phyloP scores from a whole-genome alignment of 164 flowering plant species.

The Amborella trichopoda region DNA sequence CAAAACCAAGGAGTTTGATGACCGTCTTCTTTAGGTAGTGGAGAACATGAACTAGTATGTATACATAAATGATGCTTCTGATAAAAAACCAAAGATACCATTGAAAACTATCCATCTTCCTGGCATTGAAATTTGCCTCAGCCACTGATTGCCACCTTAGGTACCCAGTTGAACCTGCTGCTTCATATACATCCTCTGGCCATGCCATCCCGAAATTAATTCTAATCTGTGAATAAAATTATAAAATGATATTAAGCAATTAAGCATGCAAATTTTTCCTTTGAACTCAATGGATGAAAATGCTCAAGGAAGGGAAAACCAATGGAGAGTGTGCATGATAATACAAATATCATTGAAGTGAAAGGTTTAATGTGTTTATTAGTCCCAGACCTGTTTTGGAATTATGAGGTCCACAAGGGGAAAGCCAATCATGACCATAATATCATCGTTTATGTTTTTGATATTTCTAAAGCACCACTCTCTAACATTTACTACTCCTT shows the following conservation, averaged over 20 bases:
- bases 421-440: conserved; percentile 52
- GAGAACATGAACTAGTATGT: conserved; percentile 39
- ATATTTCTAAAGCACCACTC: conserved; percentile 31
- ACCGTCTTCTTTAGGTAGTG: conserved; percentile 45
- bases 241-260: neutral
- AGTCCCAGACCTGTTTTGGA: conserved; percentile 61
- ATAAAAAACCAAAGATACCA: conserved; percentile 59
- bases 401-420: conserved; percentile 56
- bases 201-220: conserved; percentile 78
- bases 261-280: too few relatives aligned
- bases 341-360: too few relatives aligned
- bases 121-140: conserved; percentile 44
- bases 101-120: conserved; percentile 32
- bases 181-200: conserved; percentile 63
- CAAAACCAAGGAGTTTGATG: conserved; percentile 59
- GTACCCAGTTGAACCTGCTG: conserved; percentile 72
- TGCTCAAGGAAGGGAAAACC: too few relatives aligned
- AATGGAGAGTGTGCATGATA: too few relatives aligned
- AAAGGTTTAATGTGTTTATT: too few relatives aligned
- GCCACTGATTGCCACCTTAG: conserved; percentile 79
- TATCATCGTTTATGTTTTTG: conserved; percentile 46
- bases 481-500: conserved; percentile 28
- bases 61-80: conserved; percentile 48
- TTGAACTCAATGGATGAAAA: too few relatives aligned
- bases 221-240: conserved; percentile 35